Evolutionary conservation across 495 filamentous ascomycete species (phyloP), one percentile per base, ranked within the genome.

Genomic region (Trichoderma parareesei): DNA sequence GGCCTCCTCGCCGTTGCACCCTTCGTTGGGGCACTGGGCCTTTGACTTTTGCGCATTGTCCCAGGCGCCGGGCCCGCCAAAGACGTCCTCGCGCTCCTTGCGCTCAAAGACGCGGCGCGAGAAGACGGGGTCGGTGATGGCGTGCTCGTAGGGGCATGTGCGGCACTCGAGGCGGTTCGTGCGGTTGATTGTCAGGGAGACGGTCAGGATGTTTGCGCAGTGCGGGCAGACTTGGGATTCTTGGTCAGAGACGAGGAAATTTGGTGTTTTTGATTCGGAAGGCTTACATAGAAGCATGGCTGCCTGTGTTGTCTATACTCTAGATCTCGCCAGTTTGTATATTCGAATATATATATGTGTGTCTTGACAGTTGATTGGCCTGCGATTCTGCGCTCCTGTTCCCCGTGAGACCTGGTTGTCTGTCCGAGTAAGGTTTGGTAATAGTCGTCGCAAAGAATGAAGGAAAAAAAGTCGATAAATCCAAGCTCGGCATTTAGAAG

Each of bases 71-170:
- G 87, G 84, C 35, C 93, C 93, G 40, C 93, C 94, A 74, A 97
- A 87, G 11, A 97, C 89, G 71, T 95, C 92, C 67, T 97, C 93
- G 63, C 89, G 87, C 69, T 95, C 91, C 72, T 92, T 93, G 65
- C 87, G 81, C 72, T 88, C 87, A 68, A 81, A 84, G 78, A 88
- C 84, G 62, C 86, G 89, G 65, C 90, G 87, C 73, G 93, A 90
- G 72, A 80, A 95, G 76, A 87, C 88, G 46, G 86, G 82, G 67
- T 87, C 79, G 60, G 84, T 84, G 68, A 97, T 83, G 41, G 88
- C 74, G 72, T 87, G 90, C 75, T 93, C 82, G 78, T 96, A 98
- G 8, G 94, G 92, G 69, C 94, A 98, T 60, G 91, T 92, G 48
- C 90, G 88, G 78, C 94, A 98, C 78, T 96, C 91, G 72, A 97